Percentiles rank a stretch among this genome's conserved stretches.
These are phyloP conservation scores for Amoeboaphelidium protococcarum DNA, from an alignment of 371 early-diverging fungal species.

Conservation along the genomic window DNA sequence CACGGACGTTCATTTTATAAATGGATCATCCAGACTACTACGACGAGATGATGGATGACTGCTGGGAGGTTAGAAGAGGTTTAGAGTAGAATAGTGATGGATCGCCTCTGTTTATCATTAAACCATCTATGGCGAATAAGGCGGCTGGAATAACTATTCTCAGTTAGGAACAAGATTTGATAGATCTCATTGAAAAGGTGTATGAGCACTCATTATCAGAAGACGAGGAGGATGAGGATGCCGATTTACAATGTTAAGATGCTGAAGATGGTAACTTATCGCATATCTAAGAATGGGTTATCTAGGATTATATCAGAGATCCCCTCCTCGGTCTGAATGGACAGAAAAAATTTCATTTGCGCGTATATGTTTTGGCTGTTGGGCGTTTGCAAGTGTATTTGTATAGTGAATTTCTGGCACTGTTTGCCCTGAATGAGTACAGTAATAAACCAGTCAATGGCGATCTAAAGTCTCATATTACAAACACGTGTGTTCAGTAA, in stretches of 20 bases:
- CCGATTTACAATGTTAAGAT: too few species aligned
- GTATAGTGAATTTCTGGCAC: conserved; percentile 31
- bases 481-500: conserved; percentile 39
- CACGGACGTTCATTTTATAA: conserved; percentile 36
- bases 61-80: conserved; percentile 30
- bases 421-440: conserved; percentile 31
- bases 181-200: conserved; percentile 17
- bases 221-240: background rate
- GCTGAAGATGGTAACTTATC: conserved; percentile 5
- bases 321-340: conserved; percentile 22
- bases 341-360: conserved; percentile 34
- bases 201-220: conserved; percentile 10
- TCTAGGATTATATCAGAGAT: conserved; percentile 29
- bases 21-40: conserved; percentile 37
- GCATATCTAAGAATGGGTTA: conserved; percentile 38
- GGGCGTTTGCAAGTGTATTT: conserved; percentile 31
- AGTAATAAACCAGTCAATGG: too few species aligned
- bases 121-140: conserved; percentile 36
- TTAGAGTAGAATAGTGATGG: conserved; percentile 16
- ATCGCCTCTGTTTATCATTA: conserved; percentile 21
- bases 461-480: conserved; percentile 25
- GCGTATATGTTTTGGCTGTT: conserved; percentile 35
- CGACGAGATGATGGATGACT: conserved; percentile 39
- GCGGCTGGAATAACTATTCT: conserved; percentile 38
- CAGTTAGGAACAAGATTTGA: conserved; percentile 21